Evolutionary conservation across 2,329 filamentous ascomycete species (phyloP).

Genomic region (Zelopaecilomyces penicillatus): DNA sequence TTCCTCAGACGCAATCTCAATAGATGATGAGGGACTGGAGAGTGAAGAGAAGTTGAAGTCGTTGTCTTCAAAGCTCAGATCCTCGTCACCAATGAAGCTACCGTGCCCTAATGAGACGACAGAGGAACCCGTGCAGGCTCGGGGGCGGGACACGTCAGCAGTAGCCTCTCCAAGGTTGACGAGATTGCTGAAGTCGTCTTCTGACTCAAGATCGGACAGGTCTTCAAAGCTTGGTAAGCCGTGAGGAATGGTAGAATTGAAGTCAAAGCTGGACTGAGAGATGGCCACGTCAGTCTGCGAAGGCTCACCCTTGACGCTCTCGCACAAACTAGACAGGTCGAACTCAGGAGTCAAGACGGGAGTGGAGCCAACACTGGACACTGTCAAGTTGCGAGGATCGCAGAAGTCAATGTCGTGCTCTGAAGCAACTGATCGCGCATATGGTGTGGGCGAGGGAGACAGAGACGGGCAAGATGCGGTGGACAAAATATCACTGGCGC

Average conservation of each 20-base stretch:
- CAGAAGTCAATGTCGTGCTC: slow-evolving; percentile 78
- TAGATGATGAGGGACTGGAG: slow-evolving; percentile 45
- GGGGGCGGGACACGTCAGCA: slow-evolving; percentile 60
- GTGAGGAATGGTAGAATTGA: slow-evolving; percentile 40
- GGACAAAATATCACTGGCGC: slow-evolving; percentile 63
- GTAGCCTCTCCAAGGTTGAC: slow-evolving; percentile 51
- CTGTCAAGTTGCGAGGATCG: slow-evolving; percentile 82
- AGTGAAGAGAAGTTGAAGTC: slow-evolving; percentile 52
- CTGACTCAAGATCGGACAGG: slow-evolving; percentile 81
- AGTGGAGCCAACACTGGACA: slow-evolving; percentile 44
- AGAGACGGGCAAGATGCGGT: slow-evolving; percentile 74
- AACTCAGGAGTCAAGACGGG: slow-evolving; percentile 51
- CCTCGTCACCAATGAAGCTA: slow-evolving; percentile 67
- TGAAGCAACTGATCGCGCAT: slow-evolving; percentile 58
- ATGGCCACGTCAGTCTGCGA: slow-evolving; percentile 37
- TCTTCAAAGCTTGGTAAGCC: slow-evolving; percentile 71
- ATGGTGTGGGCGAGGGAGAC: slow-evolving; percentile 77
- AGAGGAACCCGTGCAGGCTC: slow-evolving; percentile 59
- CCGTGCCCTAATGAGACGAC: slow-evolving; percentile 65
- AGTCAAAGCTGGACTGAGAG: slow-evolving; percentile 40
- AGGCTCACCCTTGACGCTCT: slow-evolving; percentile 48
- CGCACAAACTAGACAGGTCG: slow-evolving; percentile 54
- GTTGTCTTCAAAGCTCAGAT: slow-evolving; percentile 66
- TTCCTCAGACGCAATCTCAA: slow-evolving; percentile 30
- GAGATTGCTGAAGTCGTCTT: slow-evolving; percentile 71